These are phyloP conservation scores for Geranium brycei DNA, from an alignment of 345 rosid species.

Conservation along the genomic window DNA sequence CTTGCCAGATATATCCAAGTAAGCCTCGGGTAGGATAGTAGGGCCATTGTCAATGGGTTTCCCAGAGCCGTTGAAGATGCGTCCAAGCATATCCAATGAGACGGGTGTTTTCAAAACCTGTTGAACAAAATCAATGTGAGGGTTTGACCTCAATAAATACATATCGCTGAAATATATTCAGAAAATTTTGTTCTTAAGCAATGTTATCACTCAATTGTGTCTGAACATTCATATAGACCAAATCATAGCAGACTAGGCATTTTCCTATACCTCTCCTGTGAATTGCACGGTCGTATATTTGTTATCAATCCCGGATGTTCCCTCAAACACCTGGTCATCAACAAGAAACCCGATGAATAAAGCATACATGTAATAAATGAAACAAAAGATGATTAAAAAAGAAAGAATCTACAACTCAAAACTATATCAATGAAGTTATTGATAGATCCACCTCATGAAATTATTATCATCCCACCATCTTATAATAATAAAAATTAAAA, in stretches of 20 bases:
- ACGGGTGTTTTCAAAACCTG: slow-evolving; percentile 89
- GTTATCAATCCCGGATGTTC: slow-evolving; percentile 91
- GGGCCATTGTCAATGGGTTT: slow-evolving; percentile 96
- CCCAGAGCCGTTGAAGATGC: slow-evolving; percentile 93
- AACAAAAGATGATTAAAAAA: background rate
- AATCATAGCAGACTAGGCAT: background rate
- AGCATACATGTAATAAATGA: background rate
- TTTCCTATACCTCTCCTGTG: slow-evolving; percentile 64
- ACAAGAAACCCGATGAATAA: slow-evolving; percentile 6
- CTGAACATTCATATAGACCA: no score
- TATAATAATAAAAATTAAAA: no score
- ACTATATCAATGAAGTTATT: no score
- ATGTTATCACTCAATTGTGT: no score
- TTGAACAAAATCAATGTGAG: slow-evolving; percentile 9
- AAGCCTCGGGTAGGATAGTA: slow-evolving; percentile 84
- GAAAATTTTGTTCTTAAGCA: no score
- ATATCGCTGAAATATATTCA: no score
- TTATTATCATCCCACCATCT: background rate
- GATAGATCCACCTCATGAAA: background rate
- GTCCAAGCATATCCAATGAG: slow-evolving; percentile 92
- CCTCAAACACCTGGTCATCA: slow-evolving; percentile 66
- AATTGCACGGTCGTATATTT: slow-evolving; percentile 87
- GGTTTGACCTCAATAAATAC: background rate
- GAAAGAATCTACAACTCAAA: no score
- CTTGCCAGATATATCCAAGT: slow-evolving; percentile 86